These are phyloP conservation scores for Drechslerella stenobrocha DNA, from an alignment of 2,329 filamentous ascomycete species.

Conservation along the genomic window DNA sequence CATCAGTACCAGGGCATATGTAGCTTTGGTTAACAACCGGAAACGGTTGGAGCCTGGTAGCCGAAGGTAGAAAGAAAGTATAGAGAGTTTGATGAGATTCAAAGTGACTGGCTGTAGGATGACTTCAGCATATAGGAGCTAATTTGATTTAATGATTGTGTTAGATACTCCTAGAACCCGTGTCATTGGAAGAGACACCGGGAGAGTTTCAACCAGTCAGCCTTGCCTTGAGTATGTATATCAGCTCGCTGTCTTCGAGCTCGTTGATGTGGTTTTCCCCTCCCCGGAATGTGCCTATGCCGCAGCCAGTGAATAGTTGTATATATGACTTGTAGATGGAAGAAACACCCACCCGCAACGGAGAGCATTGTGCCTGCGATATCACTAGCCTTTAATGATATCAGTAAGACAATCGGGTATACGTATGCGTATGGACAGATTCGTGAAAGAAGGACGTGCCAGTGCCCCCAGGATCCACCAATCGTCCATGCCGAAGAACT, in stretches of 20 bases:
- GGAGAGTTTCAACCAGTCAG: background rate
- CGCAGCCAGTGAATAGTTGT: background rate
- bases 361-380: constrained; percentile 34
- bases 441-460: no score
- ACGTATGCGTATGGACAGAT: no score
- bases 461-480: constrained; percentile 39
- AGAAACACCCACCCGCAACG: background rate
- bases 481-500: constrained; percentile 44
- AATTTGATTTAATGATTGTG: background rate
- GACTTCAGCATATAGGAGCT: constrained; percentile 42
- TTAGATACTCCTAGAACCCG: background rate
- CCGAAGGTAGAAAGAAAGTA: constrained; percentile 57
- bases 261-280: constrained; percentile 31
- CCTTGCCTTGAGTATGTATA: constrained; percentile 36
- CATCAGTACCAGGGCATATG: constrained; percentile 54
- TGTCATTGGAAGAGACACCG: no score
- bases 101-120: constrained; percentile 37
- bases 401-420: background rate
- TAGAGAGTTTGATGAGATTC: constrained; percentile 57
- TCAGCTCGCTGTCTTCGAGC: constrained; percentile 28
- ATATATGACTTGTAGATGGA: background rate
- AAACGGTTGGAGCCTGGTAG: constrained; percentile 54
- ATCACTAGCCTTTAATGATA: constrained; percentile 23
- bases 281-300: constrained; percentile 30
- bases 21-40: constrained; percentile 53